phyloP scores from a whole-genome alignment of 176 grass and related monocot species.

The Avena insularis region DNA sequence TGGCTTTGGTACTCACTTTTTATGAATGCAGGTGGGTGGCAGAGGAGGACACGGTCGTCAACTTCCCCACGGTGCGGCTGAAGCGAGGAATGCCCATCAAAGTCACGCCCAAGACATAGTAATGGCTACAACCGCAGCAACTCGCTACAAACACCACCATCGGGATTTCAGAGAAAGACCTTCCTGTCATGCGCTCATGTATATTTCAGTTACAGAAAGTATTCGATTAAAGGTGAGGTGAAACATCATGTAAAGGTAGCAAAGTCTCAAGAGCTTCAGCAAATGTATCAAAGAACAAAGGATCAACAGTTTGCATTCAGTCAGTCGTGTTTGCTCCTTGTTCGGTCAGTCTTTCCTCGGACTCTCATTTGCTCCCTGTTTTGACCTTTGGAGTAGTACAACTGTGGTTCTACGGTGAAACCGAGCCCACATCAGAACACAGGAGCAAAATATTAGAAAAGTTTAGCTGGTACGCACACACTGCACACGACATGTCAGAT shows the following conservation, averaged over 20 bases:
- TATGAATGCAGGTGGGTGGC: slow-evolving; percentile 76
- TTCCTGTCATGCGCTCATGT: not conserved
- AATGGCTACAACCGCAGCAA: not conserved
- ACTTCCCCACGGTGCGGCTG: slow-evolving; percentile 93
- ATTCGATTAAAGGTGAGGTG: not conserved
- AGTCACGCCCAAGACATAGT: slow-evolving; percentile 42
- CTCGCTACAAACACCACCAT: not conserved
- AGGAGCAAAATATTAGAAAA: not conserved
- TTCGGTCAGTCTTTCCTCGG: not conserved
- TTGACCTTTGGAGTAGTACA: not conserved
- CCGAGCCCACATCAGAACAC: not conserved
- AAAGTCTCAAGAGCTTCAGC: not conserved
- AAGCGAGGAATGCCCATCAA: slow-evolving; percentile 85
- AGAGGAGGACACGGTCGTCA: slow-evolving; percentile 85
- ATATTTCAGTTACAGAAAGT: too few relatives aligned
- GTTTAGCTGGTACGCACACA: not conserved
- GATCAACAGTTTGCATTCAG: not conserved
- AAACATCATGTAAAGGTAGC: not conserved
- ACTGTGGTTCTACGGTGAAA: not conserved
- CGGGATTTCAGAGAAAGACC: not conserved
- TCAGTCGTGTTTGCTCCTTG: not conserved
- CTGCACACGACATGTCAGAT: not conserved
- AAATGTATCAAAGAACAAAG: not conserved
- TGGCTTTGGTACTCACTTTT: not conserved
- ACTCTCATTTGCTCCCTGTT: not conserved